Base-by-base conservation (phyloP, 1,139 yeast species). In the Yamadazyma mexicana region DNA sequence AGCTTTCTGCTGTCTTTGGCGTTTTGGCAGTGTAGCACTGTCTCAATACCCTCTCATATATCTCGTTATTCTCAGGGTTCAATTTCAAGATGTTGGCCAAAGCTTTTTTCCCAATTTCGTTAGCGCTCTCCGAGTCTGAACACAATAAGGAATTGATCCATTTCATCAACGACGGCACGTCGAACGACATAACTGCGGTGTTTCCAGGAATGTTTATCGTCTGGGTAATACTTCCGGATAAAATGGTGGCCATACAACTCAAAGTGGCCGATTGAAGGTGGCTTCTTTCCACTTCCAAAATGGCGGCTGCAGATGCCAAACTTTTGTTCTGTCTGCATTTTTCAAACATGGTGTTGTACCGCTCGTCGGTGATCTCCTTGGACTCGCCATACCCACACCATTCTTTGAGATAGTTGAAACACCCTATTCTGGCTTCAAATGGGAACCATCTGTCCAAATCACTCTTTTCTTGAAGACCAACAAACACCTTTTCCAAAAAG, bases 371-470 rank as follows among this genome's bases (percentile, higher is more conserved):
- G 3, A 83, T 56, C 1, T 70, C 64, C 17, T 77, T 71, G 26
- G 79, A 70, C 38, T 78, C 83, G 1, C 98, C 98, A 44, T 79
- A 81, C 0, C 95, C 95, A 61, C 96, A 88, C 99, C 99, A 94
- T 55, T 87, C 96, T 49, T 86, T 89, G 45, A 92, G 67, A 54
- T 79, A 83, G 35, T 82, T 79, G 62, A 88, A 89, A 49, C 94
- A 85, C 1, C 89, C 85, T 18, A 87, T 81, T 42, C 97, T 71
- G 8, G 92, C 94, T 51, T 84, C 91, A 57, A 89, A 89, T 1
- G 95, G 92, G 17, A 91, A 66, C 79, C 92, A 80, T 34, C 69
- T 68, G 34, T 65, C 55, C 36, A 67, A 47, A 17, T 72, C 75
- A 5, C 77, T 63, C 24, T 58, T 59, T 27, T 67, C 67, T 50